phyloP scores from a whole-genome alignment of 2,329 filamentous ascomycete genomes.

The Davidsoniella australis region DNA sequence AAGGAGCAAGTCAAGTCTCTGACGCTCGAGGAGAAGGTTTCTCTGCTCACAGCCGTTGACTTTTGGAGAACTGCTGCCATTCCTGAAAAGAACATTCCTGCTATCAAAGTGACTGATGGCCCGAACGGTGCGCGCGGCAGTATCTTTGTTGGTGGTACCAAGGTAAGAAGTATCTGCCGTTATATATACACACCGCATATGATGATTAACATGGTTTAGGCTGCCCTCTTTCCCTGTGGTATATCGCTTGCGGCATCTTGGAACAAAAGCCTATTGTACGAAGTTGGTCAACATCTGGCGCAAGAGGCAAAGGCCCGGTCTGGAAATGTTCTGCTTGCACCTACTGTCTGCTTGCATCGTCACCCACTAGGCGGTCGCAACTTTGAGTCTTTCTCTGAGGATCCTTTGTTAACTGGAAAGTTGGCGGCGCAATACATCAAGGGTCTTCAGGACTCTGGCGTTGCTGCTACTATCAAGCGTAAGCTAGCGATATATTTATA shows the following conservation, averaged over 20 bases:
- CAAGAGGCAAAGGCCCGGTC: constrained; percentile 57
- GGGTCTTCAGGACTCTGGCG: constrained; percentile 54
- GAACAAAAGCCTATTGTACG: constrained; percentile 52
- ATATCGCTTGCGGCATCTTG: constrained; percentile 65
- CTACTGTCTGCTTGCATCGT: constrained; percentile 67
- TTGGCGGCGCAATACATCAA: constrained; percentile 55
- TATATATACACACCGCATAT: constrained; percentile 8
- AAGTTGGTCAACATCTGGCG: constrained; percentile 55
- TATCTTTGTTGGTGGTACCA: constrained; percentile 50
- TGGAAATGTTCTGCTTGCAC: constrained; percentile 56
- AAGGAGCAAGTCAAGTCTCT: constrained; percentile 17
- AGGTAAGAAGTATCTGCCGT: constrained; percentile 23
- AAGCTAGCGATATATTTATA: constrained; percentile 14
- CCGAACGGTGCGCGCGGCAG: constrained; percentile 54
- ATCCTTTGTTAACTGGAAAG: constrained; percentile 59
- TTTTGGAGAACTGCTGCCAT: constrained; percentile 55
- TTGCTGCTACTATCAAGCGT: constrained; percentile 69
- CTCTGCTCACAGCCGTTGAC: constrained; percentile 42
- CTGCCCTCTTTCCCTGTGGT: constrained; percentile 64
- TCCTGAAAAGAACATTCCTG: constrained; percentile 43
- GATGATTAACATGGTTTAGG: constrained; percentile 25
- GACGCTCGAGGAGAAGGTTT: constrained; percentile 43
- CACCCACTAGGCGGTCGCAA: constrained; percentile 71
- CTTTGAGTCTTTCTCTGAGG: constrained; percentile 77
- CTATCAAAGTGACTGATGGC: constrained; percentile 50